A percentile compares a stretch with the other conserved stretches of the same genome.
Evolutionary conservation across 768 basidiomycete species (phyloP).

Genomic region (Lactarius hengduanensis): DNA sequence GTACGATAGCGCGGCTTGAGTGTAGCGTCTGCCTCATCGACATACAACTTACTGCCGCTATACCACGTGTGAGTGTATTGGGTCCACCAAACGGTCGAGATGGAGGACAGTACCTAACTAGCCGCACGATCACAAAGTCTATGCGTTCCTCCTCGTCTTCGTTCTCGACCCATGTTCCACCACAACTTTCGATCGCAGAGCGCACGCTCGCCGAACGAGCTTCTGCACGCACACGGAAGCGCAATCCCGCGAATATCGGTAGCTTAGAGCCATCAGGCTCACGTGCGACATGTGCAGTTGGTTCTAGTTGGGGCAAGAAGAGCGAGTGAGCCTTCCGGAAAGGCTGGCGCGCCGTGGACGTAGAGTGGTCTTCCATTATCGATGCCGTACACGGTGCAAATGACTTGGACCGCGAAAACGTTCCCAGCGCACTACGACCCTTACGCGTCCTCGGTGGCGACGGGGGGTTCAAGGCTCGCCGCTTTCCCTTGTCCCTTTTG

Average conservation of each 20-base stretch:
- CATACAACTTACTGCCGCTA: conserved; percentile 71
- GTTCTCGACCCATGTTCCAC: conserved; percentile 50
- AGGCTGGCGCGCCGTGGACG: conserved; percentile 38
- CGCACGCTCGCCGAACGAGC: conserved; percentile 58
- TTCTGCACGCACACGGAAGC: conserved; percentile 64
- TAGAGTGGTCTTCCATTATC: conserved; percentile 25
- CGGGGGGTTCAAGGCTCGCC: conserved; percentile 3
- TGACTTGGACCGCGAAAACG: conserved; percentile 63
- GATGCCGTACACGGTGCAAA: conserved; percentile 45
- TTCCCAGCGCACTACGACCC: conserved; percentile 47
- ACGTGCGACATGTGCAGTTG: conserved; percentile 22
- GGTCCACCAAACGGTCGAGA: neutral
- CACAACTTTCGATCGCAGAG: conserved; percentile 56
- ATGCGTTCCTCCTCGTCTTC: conserved; percentile 45
- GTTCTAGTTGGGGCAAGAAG: conserved; percentile 19
- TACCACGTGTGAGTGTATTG: neutral
- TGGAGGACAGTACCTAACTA: conserved; percentile 57
- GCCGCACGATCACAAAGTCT: conserved; percentile 66
- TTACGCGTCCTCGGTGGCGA: conserved; percentile 12
- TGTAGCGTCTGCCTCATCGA: conserved; percentile 49
- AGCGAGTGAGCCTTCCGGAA: conserved; percentile 43
- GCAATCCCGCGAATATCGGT: conserved; percentile 53
- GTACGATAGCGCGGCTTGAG: conserved; percentile 67
- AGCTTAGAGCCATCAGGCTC: conserved; percentile 17
- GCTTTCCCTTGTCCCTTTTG: conserved; percentile 15